A percentile compares a stretch with the other conserved stretches of the same genome.
phyloP scores from a whole-genome alignment of 208 protist species.

The Leishmania major region DNA sequence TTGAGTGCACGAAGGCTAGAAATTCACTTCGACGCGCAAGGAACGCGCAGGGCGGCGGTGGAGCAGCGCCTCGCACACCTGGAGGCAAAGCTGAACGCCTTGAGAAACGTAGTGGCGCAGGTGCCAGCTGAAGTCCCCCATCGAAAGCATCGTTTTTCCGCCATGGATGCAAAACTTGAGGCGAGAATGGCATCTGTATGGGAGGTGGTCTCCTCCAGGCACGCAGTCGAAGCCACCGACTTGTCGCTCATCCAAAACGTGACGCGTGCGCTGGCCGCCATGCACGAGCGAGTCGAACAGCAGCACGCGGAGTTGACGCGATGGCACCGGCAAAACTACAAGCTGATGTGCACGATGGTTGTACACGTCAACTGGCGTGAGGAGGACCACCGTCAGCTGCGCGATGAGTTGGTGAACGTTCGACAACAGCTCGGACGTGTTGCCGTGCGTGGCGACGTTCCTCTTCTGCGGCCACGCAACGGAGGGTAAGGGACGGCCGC shows the following conservation, averaged over 20 bases:
- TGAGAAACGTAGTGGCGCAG: constrained; percentile 43
- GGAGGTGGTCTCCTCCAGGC: not conserved
- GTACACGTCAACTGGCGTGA: constrained; percentile 30
- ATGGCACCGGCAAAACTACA: constrained; percentile 31
- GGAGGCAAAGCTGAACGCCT: constrained; percentile 45
- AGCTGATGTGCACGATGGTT: constrained; percentile 30
- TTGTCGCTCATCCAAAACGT: constrained; percentile 33
- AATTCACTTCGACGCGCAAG: constrained; percentile 25
- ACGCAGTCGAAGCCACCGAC: not conserved
- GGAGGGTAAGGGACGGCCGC: not conserved
- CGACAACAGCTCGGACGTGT: not conserved
- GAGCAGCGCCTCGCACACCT: constrained; percentile 34
- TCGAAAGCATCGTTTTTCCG: constrained; percentile 2
- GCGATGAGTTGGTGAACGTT: constrained; percentile 7
- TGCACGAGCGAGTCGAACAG: constrained; percentile 38
- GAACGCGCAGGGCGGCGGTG: constrained; percentile 20
- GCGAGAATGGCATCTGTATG: not conserved
- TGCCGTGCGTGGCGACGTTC: not conserved
- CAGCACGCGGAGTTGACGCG: constrained; percentile 31
- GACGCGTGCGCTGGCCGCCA: constrained; percentile 21
- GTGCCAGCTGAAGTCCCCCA: constrained; percentile 8
- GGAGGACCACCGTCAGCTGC: constrained; percentile 21
- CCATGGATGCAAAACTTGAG: constrained; percentile 7
- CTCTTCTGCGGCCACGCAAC: not conserved
- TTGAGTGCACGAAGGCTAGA: not conserved